Base-by-base conservation (phyloP, 2,329 filamentous ascomycete species). In the Myrmaecium sp. region DNA sequence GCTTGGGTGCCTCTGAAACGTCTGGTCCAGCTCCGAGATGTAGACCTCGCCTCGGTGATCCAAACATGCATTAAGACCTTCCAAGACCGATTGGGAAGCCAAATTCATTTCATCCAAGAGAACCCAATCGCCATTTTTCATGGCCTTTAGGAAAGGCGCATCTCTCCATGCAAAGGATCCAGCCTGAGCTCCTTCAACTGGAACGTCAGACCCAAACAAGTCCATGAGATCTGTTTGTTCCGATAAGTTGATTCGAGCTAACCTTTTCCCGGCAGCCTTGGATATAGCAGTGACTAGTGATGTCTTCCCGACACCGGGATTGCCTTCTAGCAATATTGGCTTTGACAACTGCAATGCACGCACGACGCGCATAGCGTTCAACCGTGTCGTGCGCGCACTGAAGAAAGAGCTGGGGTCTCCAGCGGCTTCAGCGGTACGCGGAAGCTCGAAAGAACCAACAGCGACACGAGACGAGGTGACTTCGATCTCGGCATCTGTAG, bases 141-240 rank as follows among this genome's bases (percentile, higher is more conserved):
- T 95, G 0, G 89, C 89, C 46, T 82, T 79, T 12, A 98, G 59
- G 46, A 98, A 95, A 1, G 89, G 84, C 0, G 86, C 89, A 48
- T 98, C 86, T 38, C 83, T 71, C 89, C 89, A 98, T 1, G 80
- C 76, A 44, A 98, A 98, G 32, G 80, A 77, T 1, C 89, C 89
- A 5, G 83, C 77, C 42, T 79, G 73, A 1, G 78, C 82, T n/a
- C 83, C 84, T 53, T 95, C 89, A 3, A 93, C 74, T 0, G 89
- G 89, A 5, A 93, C 82, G 55, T 98, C 89, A 0, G 86, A 93
- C 32, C 89, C 89, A 47, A 98, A 98, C 1, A 98, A 60, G 47
- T 98, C 89, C 67, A 95, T 94, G 26, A 98, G 58, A 51, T 98
- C 89, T 0, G 91, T 98, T 54, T 98, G 89, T 40, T 98, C 89